These are phyloP conservation scores for Phalaenopsis equestris DNA, from an alignment of 106 monocot species.

Conservation along the genomic window DNA sequence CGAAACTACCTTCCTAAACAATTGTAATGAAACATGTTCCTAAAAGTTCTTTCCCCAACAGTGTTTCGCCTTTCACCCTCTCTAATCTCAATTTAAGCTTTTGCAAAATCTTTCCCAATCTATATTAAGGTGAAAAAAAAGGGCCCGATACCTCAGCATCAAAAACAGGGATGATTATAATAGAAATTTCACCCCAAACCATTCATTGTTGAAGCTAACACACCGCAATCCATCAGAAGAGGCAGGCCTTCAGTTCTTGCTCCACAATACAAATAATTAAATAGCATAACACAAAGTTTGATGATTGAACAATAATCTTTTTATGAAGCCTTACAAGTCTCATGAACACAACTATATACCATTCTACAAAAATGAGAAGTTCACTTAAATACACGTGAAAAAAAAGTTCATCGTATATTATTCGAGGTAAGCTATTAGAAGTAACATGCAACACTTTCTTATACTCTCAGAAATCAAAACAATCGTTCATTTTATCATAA, in stretches of 20 bases:
- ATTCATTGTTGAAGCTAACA: not conserved
- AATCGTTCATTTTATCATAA: not conserved
- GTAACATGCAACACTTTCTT: too few relatives aligned
- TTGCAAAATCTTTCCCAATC: not conserved
- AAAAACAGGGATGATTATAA: not conserved
- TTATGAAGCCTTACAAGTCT: not conserved
- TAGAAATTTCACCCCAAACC: not conserved
- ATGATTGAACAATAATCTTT: not conserved
- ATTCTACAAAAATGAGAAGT: not conserved
- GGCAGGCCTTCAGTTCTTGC: not conserved
- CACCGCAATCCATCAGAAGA: not conserved
- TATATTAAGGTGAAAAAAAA: not conserved
- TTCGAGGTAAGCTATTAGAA: not conserved
- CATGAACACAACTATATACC: too few relatives aligned
- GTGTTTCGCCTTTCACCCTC: too few relatives aligned
- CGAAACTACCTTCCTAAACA: too few relatives aligned
- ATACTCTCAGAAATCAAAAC: not conserved
- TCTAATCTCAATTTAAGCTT: too few relatives aligned
- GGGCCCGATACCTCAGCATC: not conserved
- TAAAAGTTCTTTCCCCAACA: too few relatives aligned
- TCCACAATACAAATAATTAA: not conserved
- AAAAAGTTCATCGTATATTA: not conserved
- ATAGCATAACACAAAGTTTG: not conserved
- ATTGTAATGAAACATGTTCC: too few relatives aligned
- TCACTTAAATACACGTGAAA: not conserved